Evolutionary conservation across 2,329 filamentous ascomycete genomes (phyloP).

Genomic region (Coniochaeta sp.): DNA sequence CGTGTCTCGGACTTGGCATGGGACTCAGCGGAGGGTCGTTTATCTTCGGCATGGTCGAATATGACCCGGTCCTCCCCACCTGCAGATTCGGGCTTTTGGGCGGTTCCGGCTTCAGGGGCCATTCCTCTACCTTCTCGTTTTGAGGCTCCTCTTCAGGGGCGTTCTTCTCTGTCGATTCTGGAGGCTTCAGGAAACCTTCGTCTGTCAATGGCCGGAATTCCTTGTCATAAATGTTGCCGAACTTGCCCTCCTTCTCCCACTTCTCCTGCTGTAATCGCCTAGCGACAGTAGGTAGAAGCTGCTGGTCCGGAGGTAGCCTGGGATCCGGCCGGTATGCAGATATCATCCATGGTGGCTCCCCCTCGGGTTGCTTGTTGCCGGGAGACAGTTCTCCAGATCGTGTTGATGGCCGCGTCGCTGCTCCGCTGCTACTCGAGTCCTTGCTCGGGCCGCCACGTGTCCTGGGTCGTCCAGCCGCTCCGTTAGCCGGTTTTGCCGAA

Average conservation of each 20-base stretch:
- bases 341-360: conserved; percentile 91
- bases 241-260: conserved; percentile 88
- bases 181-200: conserved; percentile 41
- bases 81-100: not conserved
- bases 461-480: conserved; percentile 45
- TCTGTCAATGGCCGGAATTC: conserved; percentile 79
- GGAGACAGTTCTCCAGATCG: conserved; percentile 48
- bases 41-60: conserved; percentile 58
- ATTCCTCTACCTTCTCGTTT: conserved; percentile 37
- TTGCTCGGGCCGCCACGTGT: conserved; percentile 52
- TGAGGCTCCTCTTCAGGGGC: conserved; percentile 15
- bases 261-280: conserved; percentile 87
- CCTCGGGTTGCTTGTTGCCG: conserved; percentile 66
- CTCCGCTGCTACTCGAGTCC: conserved; percentile 35
- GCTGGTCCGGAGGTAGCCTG: conserved; percentile 86
- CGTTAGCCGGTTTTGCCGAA: conserved; percentile 28
- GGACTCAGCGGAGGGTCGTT: conserved; percentile 34
- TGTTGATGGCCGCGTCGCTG: conserved; percentile 51
- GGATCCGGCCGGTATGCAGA: conserved; percentile 95
- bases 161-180: conserved; percentile 26
- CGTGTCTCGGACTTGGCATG: conserved; percentile 34
- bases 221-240: conserved; percentile 77
- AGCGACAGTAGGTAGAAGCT: conserved; percentile 90
- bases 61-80: conserved; percentile 37
- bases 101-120: conserved; percentile 48